A percentile compares a stretch with the other conserved stretches of the same genome.
Evolutionary conservation across 2,329 filamentous ascomycete genomes (phyloP).

Genomic region (Diaporthe sp.): DNA sequence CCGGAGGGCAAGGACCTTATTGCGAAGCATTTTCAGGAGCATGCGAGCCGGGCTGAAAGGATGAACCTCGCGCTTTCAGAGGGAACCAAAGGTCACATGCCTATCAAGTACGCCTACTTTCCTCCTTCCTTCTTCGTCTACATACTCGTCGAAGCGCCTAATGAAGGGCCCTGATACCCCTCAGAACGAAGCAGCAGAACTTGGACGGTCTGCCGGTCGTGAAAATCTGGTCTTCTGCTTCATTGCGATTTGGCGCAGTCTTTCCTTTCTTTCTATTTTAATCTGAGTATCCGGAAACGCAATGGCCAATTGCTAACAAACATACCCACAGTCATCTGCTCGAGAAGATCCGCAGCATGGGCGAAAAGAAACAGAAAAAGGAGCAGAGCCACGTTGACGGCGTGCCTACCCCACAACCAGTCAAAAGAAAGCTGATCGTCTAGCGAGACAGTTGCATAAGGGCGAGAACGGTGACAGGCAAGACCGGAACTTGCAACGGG

Average conservation of each 20-base stretch:
- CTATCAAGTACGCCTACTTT: constrained; percentile 66
- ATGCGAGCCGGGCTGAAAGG: constrained; percentile 67
- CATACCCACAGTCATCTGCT: constrained; percentile 62
- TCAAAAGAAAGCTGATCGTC: constrained; percentile 60
- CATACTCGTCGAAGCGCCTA: constrained; percentile 8
- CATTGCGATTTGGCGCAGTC: not conserved
- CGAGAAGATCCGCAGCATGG: constrained; percentile 64
- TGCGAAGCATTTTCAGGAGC: constrained; percentile 70
- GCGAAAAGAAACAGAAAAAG: constrained; percentile 52
- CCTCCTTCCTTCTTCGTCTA: constrained; percentile 47
- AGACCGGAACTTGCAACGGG: not conserved
- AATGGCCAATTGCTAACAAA: constrained; percentile 50
- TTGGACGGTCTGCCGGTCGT: constrained; percentile 26
- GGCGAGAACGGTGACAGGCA: not conserved
- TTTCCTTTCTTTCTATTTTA: constrained; percentile 40
- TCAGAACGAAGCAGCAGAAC: not conserved
- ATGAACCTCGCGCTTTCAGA: constrained; percentile 68
- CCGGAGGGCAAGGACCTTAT: constrained; percentile 68
- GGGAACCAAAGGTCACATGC: constrained; percentile 65
- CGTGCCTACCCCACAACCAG: constrained; percentile 54
- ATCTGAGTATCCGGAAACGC: constrained; percentile 44
- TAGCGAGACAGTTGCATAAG: constrained; percentile 39
- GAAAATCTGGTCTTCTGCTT: not conserved
- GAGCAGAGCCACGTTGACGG: constrained; percentile 51
- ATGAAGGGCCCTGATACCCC: not conserved